Percentiles rank a stretch among this genome's conserved stretches.
Evolutionary conservation across 208 protist genomes (phyloP).

Genomic region (Blechomonas ayalai): DNA sequence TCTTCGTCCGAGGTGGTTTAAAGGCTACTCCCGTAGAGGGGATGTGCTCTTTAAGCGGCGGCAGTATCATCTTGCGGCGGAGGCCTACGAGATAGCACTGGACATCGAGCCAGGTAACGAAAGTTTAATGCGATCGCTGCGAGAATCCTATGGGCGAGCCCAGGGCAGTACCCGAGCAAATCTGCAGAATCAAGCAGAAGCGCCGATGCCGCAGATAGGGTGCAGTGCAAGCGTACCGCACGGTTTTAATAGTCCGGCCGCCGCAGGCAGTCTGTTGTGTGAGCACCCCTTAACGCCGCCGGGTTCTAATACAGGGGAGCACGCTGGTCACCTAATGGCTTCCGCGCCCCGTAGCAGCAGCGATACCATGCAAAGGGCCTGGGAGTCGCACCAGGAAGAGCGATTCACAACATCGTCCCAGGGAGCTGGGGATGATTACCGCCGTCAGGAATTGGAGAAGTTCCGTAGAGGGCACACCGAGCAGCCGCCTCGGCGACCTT

Average conservation of each 20-base stretch:
- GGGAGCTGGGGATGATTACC: slow-evolving; percentile 74
- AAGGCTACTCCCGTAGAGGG: slow-evolving; percentile 89
- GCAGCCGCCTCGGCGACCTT: slow-evolving; percentile 3
- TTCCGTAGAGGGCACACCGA: slow-evolving; percentile 20
- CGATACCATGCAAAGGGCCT: too few relatives aligned
- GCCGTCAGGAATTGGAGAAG: slow-evolving; percentile 53
- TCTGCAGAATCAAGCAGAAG: too few relatives aligned
- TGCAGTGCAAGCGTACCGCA: too few relatives aligned
- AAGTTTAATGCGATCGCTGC: slow-evolving; percentile 43
- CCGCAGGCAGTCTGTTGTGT: slow-evolving; percentile 2
- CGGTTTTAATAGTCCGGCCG: too few relatives aligned
- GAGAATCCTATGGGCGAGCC: slow-evolving; percentile 33
- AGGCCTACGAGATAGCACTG: slow-evolving; percentile 84
- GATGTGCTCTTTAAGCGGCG: slow-evolving; percentile 81
- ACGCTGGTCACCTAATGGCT: too few relatives aligned
- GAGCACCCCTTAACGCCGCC: background rate
- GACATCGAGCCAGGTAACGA: slow-evolving; percentile 73
- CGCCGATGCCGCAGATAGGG: too few relatives aligned
- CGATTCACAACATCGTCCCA: too few relatives aligned
- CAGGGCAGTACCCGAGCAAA: slow-evolving; percentile 1
- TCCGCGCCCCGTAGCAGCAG: too few relatives aligned
- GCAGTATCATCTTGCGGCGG: slow-evolving; percentile 81
- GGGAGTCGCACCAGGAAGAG: too few relatives aligned
- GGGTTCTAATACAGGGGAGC: background rate
- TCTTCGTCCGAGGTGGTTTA: slow-evolving; percentile 90